Evolutionary conservation across 1,284 basidiomycete genomes (phyloP), one percentile per base, ranked within the genome.

Genomic region (Vanrija humicola): DNA sequence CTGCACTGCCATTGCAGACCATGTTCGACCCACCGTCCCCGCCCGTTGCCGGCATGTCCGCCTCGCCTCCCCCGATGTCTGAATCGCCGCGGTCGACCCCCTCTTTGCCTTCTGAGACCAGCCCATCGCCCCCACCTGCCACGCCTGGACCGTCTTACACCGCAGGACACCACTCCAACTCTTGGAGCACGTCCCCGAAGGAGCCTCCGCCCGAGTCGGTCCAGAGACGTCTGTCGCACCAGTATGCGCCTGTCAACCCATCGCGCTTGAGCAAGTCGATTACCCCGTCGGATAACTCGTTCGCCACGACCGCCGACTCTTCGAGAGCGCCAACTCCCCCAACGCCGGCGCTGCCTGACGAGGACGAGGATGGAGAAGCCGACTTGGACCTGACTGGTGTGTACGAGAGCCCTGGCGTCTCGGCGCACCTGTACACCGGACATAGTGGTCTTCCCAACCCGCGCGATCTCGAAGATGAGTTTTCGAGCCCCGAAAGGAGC

Each of bases 1-100:
- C 85, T 50, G 89, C 89, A 0, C 74, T 91, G 53, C 85, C 87
- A 5, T 80, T 94, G 10, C 90, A 94, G 74, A 82, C 82, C 51
- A 90, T 94, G 88, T 94, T 94, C 64, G 87, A 92, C 61, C 90
- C 91, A 6, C 91, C 91, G 0, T 88, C 89, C 3, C 87, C 86
- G 2, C 86, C 84, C 0, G 66, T 56, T 45, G 39, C 49, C n/a
- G 67, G 15, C 50, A 25, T 52, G 21, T 45, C 61, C 50, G 54
- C 55, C 38, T 64, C 64, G 19, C 54, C 25, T 2, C 47, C 58
- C 10, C 40, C 38, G 6, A 39, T 48, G 9, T 46, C 45, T 10
- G 43, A 25, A 6, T 45, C 39, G n/a, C 25, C 23, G 1, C 21
- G n/a, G 29, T 34, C 19, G 6, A 10, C 26, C 2, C 34, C 34